phyloP scores from a whole-genome alignment of 2,329 filamentous ascomycete species.

The Sclerotinia trifoliorum region DNA sequence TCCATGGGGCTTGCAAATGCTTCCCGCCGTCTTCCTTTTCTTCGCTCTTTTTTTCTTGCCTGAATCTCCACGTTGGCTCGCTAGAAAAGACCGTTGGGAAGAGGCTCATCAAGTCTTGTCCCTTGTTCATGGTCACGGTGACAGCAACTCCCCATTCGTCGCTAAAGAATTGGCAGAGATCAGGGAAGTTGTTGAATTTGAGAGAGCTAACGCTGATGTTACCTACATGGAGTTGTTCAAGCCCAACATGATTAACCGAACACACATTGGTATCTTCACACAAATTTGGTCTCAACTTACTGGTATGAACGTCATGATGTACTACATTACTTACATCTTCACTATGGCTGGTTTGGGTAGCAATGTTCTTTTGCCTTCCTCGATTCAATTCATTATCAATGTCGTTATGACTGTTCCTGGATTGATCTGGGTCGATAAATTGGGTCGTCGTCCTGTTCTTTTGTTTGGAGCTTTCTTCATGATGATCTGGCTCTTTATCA shows the following conservation, averaged over 20 bases:
- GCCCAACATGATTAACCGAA: slow-evolving; percentile 72
- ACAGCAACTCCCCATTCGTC: slow-evolving; percentile 64
- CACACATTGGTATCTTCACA: slow-evolving; percentile 67
- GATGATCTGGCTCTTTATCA: slow-evolving; percentile 46
- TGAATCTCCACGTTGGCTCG: slow-evolving; percentile 63
- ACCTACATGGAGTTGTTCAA: slow-evolving; percentile 70
- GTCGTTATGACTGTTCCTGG: slow-evolving; percentile 76
- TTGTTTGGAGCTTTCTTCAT: slow-evolving; percentile 52
- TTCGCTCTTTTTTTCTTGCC: slow-evolving; percentile 60
- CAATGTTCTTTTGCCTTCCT: slow-evolving; percentile 61
- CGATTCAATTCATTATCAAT: slow-evolving; percentile 77
- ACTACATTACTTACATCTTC: slow-evolving; percentile 57
- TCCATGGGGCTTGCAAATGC: slow-evolving; percentile 63
- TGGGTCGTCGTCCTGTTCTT: slow-evolving; percentile 69
- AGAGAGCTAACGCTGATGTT: slow-evolving; percentile 66
- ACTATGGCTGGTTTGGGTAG: slow-evolving; percentile 66
- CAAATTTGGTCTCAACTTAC: slow-evolving; percentile 77
- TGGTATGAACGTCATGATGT: slow-evolving; percentile 75
- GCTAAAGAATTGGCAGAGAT: slow-evolving; percentile 69
- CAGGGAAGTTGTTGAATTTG: slow-evolving; percentile 72
- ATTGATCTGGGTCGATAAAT: slow-evolving; percentile 70
- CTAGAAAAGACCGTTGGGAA: slow-evolving; percentile 60
- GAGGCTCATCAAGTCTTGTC: slow-evolving; percentile 48
- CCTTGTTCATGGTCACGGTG: slow-evolving; percentile 61
- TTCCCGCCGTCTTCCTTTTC: slow-evolving; percentile 59